These are phyloP conservation scores for Solanum okadae DNA, from an alignment of 257 asterid species.

Conservation along the genomic window DNA sequence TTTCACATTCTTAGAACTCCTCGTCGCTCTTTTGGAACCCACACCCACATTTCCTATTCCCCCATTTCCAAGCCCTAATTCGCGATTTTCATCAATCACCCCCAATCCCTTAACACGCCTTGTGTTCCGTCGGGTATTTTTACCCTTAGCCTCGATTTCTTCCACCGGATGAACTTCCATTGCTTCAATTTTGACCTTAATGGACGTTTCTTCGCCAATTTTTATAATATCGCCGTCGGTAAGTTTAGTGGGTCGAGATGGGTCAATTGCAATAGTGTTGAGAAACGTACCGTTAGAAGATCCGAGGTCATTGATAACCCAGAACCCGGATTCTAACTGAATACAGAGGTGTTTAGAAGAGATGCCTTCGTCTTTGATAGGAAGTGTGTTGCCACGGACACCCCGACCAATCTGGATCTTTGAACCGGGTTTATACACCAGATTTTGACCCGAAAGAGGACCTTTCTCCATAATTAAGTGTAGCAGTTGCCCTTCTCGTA, in stretches of 20 bases:
- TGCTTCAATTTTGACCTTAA: slow-evolving; percentile 24
- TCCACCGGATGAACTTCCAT: background rate
- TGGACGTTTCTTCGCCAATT: slow-evolving; percentile 65
- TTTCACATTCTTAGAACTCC: background rate
- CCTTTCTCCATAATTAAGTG: slow-evolving; percentile 51
- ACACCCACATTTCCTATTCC: background rate
- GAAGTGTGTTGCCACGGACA: slow-evolving; percentile 49
- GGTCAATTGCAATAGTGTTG: slow-evolving; percentile 28
- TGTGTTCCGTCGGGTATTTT: slow-evolving; percentile 21
- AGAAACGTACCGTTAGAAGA: slow-evolving; percentile 70
- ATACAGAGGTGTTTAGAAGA: slow-evolving; percentile 64
- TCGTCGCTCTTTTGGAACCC: background rate
- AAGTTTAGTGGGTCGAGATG: slow-evolving; percentile 18
- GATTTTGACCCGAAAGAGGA: slow-evolving; percentile 41
- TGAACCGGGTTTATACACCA: slow-evolving; percentile 28
- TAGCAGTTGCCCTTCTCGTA: slow-evolving; percentile 21
- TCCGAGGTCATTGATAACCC: slow-evolving; percentile 56
- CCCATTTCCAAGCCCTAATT: slow-evolving; percentile 16
- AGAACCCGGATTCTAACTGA: slow-evolving; percentile 14
- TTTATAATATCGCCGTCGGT: slow-evolving; percentile 40
- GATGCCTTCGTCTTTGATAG: slow-evolving; percentile 65
- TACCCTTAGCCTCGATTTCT: background rate
- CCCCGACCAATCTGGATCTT: slow-evolving; percentile 51
- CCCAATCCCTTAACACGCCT: slow-evolving; percentile 16
- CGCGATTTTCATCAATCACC: slow-evolving; percentile 32